phyloP scores from a whole-genome alignment of 768 basidiomycete genomes.

The Leccinum uliginosum region DNA sequence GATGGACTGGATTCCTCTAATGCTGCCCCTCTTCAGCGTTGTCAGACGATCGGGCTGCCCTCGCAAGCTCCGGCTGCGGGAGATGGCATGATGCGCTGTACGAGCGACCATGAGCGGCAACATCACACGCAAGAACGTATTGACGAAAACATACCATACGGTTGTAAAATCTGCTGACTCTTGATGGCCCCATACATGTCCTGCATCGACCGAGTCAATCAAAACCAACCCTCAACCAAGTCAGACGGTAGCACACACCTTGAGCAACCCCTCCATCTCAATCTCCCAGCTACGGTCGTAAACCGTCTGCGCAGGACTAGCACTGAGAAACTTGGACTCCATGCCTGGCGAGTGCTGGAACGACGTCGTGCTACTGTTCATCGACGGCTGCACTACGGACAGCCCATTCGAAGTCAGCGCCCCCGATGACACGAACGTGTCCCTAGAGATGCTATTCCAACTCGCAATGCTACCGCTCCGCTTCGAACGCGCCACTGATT shows the following conservation, averaged over 20 bases:
- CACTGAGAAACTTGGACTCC: slow-evolving; percentile 33
- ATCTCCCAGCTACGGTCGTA: slow-evolving; percentile 76
- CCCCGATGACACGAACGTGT: slow-evolving; percentile 44
- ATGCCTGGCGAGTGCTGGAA: slow-evolving; percentile 49
- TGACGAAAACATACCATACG: slow-evolving; percentile 40
- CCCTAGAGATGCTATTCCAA: slow-evolving; percentile 74
- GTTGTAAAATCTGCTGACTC: slow-evolving; percentile 85
- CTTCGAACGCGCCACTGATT: slow-evolving; percentile 49
- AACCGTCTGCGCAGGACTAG: slow-evolving; percentile 33
- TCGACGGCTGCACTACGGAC: slow-evolving; percentile 34
- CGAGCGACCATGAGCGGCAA: slow-evolving; percentile 32
- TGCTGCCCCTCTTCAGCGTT: slow-evolving; percentile 85
- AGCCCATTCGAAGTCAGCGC: slow-evolving; percentile 31
- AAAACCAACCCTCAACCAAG: background rate
- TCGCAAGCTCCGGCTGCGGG: slow-evolving; percentile 70
- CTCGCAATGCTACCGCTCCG: slow-evolving; percentile 82
- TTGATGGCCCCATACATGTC: slow-evolving; percentile 96
- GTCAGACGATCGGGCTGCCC: slow-evolving; percentile 66
- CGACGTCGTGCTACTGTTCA: slow-evolving; percentile 63
- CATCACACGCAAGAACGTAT: background rate
- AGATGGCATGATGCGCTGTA: slow-evolving; percentile 36
- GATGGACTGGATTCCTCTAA: slow-evolving; percentile 82
- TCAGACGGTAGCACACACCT: slow-evolving; percentile 42
- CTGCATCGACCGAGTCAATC: slow-evolving; percentile 33
- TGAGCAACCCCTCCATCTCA: slow-evolving; percentile 83